Base-by-base conservation (phyloP, 2,329 filamentous ascomycete species). In the Colletotrichum orbiculare region DNA sequence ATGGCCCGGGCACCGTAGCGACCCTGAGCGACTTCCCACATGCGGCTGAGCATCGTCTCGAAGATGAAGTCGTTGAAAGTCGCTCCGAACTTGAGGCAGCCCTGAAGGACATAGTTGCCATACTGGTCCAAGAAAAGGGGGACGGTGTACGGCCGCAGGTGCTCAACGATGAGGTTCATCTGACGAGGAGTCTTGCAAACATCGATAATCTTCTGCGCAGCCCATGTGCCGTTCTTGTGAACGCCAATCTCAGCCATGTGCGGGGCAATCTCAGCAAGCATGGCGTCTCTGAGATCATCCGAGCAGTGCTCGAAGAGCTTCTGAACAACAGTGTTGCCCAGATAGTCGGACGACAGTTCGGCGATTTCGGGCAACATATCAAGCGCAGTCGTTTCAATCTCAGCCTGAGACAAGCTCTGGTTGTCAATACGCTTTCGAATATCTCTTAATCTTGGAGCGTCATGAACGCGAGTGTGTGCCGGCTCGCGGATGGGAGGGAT, bases 181-280 rank as follows among this genome's bases (percentile, higher is more conserved):
- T 98, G 94, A 45, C 83, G 82, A 6, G 91, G 89, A 1, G 91
- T 93, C 79, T 96, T 93, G 76, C 94, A 95, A 7, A 97, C 93
- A 73, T 98, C 95, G 71, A 99, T 98, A 73, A 99, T 98, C 85
- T 98, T 99, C 80, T 99, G 96, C 1, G 96, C 96, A 59, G 96
- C 96, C 96, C 96, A 99, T 1, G 96, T 99, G 68, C 96, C 96
- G 73, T 99, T 99, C 87, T 99, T 99, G 85, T 99, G 96, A 8
- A 97, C 90, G 72, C 96, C 96, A 78, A 98, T 97, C 79, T 98
- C 94, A 34, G 95, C 94, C 75, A 98, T 87, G 75, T 97, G 94
- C 63, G 95, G 94, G 3, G 92, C 89, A 72, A 99, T 97, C 74
- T 94, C 89, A 12, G 83, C 79, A 63, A 99, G 83, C 96, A 99